Percentiles rank a stretch among this genome's conserved stretches.
Conservation (phyloP, 305 asterid species). For the Caryopteris hybrid region DNA sequence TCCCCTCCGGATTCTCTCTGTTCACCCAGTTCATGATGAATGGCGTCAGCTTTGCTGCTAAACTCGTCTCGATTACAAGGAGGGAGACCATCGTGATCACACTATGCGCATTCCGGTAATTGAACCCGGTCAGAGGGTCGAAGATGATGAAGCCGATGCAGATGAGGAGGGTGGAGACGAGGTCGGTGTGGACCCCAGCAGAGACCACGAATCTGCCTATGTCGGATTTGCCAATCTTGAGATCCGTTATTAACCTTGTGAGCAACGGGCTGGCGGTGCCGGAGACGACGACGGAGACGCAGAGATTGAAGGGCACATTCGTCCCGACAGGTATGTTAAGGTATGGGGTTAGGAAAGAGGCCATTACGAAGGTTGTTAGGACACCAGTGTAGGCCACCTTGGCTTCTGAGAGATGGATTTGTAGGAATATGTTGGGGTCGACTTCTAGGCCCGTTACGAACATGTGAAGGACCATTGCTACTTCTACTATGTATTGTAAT, state of each 20-base stretch:
- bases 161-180: slow-evolving; percentile 50
- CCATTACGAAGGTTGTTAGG: slow-evolving; percentile 54
- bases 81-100: slow-evolving; percentile 32
- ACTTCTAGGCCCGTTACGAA: slow-evolving; percentile 80
- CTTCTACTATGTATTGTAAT: slow-evolving; percentile 64
- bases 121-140: slow-evolving; percentile 40
- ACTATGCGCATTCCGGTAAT: slow-evolving; percentile 9
- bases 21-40: slow-evolving; percentile 82
- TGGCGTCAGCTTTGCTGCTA: slow-evolving; percentile 69
- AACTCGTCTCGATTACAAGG: slow-evolving; percentile 32
- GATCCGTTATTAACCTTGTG: slow-evolving; percentile 67
- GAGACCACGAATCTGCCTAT: slow-evolving; percentile 80
- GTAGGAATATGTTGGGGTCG: slow-evolving; percentile 70
- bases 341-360: slow-evolving; percentile 48
- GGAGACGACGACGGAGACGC: slow-evolving; percentile 57
- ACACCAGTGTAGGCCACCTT: slow-evolving; percentile 72
- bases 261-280: slow-evolving; percentile 69
- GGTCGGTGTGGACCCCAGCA: slow-evolving; percentile 67
- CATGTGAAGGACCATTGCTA: slow-evolving; percentile 87
- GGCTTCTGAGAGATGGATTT: slow-evolving; percentile 62
- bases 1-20: slow-evolving; percentile 85
- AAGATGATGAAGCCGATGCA: slow-evolving; percentile 61
- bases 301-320: slow-evolving; percentile 49
- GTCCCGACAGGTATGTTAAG: slow-evolving; percentile 28
- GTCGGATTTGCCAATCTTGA: slow-evolving; percentile 88